These are phyloP conservation scores for Henckelia pumila DNA, from an alignment of 257 asterid species.

Conservation along the genomic window DNA sequence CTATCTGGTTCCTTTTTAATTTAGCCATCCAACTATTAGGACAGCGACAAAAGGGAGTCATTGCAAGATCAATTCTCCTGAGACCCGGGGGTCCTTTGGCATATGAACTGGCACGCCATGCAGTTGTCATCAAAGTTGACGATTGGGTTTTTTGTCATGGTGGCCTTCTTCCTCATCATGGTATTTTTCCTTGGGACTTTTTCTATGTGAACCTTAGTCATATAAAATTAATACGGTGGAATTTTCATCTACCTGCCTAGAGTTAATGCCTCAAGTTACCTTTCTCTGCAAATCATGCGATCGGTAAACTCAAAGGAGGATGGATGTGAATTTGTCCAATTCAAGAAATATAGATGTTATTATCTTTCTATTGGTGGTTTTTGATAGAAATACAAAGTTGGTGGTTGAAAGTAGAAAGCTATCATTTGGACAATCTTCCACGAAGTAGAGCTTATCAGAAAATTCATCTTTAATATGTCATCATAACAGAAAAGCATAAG, in stretches of 20 bases:
- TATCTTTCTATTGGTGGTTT: too few relatives aligned
- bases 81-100: conserved; percentile 95
- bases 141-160: conserved; percentile 99
- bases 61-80: conserved; percentile 82
- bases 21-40: conserved; percentile 65
- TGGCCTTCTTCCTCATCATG: conserved; percentile 98
- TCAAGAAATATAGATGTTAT: too few relatives aligned
- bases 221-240: too few relatives aligned
- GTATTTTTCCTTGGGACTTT: conserved; percentile 33
- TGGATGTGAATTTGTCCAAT: not conserved
- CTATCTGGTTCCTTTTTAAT: conserved; percentile 31
- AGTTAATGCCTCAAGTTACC: not conserved
- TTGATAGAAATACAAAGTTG: too few relatives aligned
- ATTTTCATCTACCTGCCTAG: not conserved
- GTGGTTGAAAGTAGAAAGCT: not conserved
- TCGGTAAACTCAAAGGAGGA: not conserved
- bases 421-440: not conserved
- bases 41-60: conserved; percentile 94
- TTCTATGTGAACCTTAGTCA: conserved; percentile 4
- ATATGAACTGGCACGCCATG: conserved; percentile 69
- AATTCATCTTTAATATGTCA: not conserved
- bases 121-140: conserved; percentile 80
- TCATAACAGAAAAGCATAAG: too few relatives aligned
- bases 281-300: not conserved
- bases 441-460: too few relatives aligned